Base-by-base conservation (phyloP, 306 rosid species). In the Pyrus communis region DNA sequence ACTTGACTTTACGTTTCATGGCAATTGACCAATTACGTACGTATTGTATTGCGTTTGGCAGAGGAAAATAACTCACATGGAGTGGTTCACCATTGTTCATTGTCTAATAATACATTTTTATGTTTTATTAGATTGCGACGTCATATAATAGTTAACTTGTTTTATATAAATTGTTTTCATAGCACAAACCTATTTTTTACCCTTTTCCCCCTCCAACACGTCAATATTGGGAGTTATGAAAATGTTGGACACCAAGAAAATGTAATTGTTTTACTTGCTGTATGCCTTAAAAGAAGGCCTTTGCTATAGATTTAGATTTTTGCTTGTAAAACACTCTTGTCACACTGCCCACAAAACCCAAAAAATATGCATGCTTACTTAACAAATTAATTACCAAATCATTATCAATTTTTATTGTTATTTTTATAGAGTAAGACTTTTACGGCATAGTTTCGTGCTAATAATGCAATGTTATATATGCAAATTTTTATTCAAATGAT, bases 241-340 rank as follows among this genome's bases (percentile, higher is more conserved):
- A 66, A 35, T 66, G 27, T 66, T 66, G 17, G 49, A 19, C 17
- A 11, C 70, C 2, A 11, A 19, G 70, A 19, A 65, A 66, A 35
- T 9, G 40, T 11, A 11, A 38, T 57, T 57, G 17, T 17, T 18
- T 61, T 17, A 7, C 70, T 30, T 58, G 62, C 58, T 57, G 45
- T 69, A 14, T 60, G 77, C 77, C 69, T 61, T 19, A 1, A 74
- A 74, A 74, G 28, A 60, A 40, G 77, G 77, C 31, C 49, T 23
- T 74, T 25, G 59, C 2, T 42, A 1, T 43, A 28, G 22, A 3
- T 25, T n/a, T 25, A 74, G 43, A 5, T 23, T 60, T 60, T 58
- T 38, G 57, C 64, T 60, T 74, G 43, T 18, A n/a, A 18, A 49
- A 43, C 43, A 60, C 77, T 74, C 59, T 15, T 21, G 22, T 43